Percentiles rank a stretch among this genome's conserved stretches.
Evolutionary conservation across 2,329 filamentous ascomycete genomes (phyloP).

Genomic region (Ophiostoma himal-ulmi): DNA sequence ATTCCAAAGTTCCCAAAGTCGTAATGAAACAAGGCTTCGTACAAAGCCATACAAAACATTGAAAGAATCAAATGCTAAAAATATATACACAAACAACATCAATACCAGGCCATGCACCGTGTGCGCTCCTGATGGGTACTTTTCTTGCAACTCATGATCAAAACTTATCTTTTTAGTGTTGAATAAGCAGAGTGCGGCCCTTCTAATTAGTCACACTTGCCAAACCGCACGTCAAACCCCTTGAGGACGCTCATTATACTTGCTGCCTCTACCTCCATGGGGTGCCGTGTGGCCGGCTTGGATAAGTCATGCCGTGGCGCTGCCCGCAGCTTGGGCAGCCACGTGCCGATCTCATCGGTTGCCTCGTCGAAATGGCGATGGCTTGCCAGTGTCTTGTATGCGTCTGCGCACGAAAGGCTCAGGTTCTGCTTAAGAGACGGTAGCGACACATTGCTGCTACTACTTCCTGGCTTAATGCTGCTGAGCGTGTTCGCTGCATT

Average conservation of each 20-base stretch:
- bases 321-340: slow-evolving; percentile 67
- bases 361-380: slow-evolving; percentile 71
- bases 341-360: slow-evolving; percentile 66
- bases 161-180: neutral
- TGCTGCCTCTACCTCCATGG: slow-evolving; percentile 74
- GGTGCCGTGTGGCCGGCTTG: slow-evolving; percentile 42
- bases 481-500: slow-evolving; percentile 9
- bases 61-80: neutral
- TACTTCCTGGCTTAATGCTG: slow-evolving; percentile 28
- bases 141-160: neutral
- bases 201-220: slow-evolving; percentile 31
- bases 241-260: slow-evolving; percentile 83
- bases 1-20: neutral
- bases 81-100: neutral
- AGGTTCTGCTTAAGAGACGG: slow-evolving; percentile 31
- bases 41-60: neutral
- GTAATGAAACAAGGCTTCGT: neutral
- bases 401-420: slow-evolving; percentile 67
- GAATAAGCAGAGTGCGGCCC: neutral
- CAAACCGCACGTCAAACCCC: slow-evolving; percentile 72
- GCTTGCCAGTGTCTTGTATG: slow-evolving; percentile 71
- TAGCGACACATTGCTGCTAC: slow-evolving; percentile 15
- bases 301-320: slow-evolving; percentile 37
- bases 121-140: slow-evolving; percentile 12
- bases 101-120: slow-evolving; percentile 12